Conservation (phyloP, 768 basidiomycete genomes). For the Termitomyces sp. region DNA sequence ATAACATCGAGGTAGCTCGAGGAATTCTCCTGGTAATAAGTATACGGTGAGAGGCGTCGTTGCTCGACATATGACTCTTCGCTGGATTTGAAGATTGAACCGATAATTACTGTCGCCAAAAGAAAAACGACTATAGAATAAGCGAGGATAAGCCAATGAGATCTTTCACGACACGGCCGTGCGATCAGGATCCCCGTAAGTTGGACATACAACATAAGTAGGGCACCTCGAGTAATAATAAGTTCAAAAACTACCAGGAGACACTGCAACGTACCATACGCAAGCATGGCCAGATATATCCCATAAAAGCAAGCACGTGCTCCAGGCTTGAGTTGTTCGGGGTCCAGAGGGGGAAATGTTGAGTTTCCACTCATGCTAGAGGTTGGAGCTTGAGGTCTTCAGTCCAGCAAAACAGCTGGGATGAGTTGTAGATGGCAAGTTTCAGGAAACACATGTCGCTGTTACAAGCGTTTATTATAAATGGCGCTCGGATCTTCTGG, state of each 20-base stretch:
- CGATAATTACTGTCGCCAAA: slow-evolving; percentile 25
- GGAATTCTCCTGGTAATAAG: slow-evolving; percentile 12
- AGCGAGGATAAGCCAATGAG: slow-evolving; percentile 28
- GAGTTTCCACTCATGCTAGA: background rate
- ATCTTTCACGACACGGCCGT: slow-evolving; percentile 28
- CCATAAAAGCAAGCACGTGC: slow-evolving; percentile 31
- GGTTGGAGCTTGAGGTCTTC: background rate
- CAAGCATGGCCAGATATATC: slow-evolving; percentile 24
- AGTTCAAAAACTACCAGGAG: background rate
- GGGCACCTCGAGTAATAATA: slow-evolving; percentile 24
- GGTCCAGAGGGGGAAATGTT: background rate
- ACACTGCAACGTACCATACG: slow-evolving; percentile 25
- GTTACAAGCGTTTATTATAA: background rate
- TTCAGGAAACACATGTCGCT: background rate
- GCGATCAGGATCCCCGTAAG: slow-evolving; percentile 28
- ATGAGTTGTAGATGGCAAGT: background rate
- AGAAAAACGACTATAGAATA: slow-evolving; percentile 29
- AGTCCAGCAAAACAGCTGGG: background rate
- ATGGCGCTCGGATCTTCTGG: background rate
- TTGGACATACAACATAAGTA: slow-evolving; percentile 35
- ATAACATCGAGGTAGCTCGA: slow-evolving; percentile 25
- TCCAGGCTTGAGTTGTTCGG: background rate
- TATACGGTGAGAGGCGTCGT: slow-evolving; percentile 12
- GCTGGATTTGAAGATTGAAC: slow-evolving; percentile 25
- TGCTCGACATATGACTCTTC: slow-evolving; percentile 26